Conservation (phyloP, 192 early-diverging fungal species). For the Mortierella hygrophila region DNA sequence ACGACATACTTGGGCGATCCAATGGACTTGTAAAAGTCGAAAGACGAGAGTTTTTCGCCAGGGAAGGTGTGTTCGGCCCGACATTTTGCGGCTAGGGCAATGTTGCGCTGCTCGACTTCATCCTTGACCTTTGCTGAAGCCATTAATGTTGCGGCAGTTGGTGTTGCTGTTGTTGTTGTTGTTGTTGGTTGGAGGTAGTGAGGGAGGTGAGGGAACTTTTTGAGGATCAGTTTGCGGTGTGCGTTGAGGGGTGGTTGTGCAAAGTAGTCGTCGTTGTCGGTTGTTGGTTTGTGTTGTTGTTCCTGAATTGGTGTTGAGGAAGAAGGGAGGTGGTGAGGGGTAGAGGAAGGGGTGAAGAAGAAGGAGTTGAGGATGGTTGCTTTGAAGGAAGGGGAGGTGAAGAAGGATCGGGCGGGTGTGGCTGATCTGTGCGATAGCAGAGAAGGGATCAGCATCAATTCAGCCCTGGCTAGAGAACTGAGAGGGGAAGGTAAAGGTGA, state of each 20-base stretch:
- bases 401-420: neutral
- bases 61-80: conserved; percentile 24
- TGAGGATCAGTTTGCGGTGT: neutral
- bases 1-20: conserved; percentile 84
- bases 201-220: conserved; percentile 11
- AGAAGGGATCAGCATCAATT: neutral
- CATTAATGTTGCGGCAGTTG: neutral
- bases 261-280: neutral
- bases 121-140: conserved; percentile 12
- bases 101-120: conserved; percentile 24
- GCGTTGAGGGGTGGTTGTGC: neutral
- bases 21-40: conserved; percentile 85
- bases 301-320: no score
- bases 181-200: neutral
- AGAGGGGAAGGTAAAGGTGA: neutral
- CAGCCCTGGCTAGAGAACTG: neutral
- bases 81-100: conserved; percentile 25
- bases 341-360: neutral
- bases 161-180: neutral
- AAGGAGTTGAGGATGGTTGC: neutral
- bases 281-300: no score
- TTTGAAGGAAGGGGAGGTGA: neutral
- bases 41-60: conserved; percentile 73
- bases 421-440: conserved; percentile 2
- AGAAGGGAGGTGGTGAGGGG: neutral